Conservation (phyloP, 2,329 filamentous ascomycete species). For the Aspergillus flavus region DNA sequence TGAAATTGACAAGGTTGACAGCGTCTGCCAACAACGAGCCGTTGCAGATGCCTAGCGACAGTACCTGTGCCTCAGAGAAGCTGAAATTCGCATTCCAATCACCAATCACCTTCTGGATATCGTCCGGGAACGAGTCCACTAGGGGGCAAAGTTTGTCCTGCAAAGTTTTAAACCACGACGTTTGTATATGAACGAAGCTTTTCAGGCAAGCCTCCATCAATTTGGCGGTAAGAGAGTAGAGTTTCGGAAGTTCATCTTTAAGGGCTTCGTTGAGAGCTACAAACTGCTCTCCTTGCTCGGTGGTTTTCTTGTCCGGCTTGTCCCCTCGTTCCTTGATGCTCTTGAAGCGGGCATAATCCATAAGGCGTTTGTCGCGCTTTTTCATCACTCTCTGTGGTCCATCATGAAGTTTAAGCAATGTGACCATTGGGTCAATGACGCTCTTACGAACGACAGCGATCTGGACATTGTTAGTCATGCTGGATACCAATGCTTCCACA, state of each 20-base stretch:
- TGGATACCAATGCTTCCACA: neutral
- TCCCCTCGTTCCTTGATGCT: constrained; percentile 78
- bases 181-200: constrained; percentile 83
- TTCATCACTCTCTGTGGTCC: constrained; percentile 88
- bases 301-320: constrained; percentile 82
- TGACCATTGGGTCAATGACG: constrained; percentile 82
- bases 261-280: constrained; percentile 88
- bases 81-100: constrained; percentile 79
- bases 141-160: constrained; percentile 78
- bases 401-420: constrained; percentile 76
- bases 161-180: constrained; percentile 80
- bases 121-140: constrained; percentile 68
- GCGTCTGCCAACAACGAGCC: constrained; percentile 64
- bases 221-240: constrained; percentile 79
- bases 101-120: constrained; percentile 72
- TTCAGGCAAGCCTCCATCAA: constrained; percentile 80
- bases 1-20: constrained; percentile 62
- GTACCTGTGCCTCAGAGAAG: constrained; percentile 71
- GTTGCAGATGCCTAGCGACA: constrained; percentile 76
- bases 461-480: constrained; percentile 34
- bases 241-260: constrained; percentile 85
- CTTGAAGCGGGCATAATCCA: constrained; percentile 83
- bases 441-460: constrained; percentile 71
- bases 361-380: constrained; percentile 88
- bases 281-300: constrained; percentile 85